Evolutionary conservation across 2,329 filamentous ascomycete species (phyloP).

Genomic region (Nectriaceae sp.): DNA sequence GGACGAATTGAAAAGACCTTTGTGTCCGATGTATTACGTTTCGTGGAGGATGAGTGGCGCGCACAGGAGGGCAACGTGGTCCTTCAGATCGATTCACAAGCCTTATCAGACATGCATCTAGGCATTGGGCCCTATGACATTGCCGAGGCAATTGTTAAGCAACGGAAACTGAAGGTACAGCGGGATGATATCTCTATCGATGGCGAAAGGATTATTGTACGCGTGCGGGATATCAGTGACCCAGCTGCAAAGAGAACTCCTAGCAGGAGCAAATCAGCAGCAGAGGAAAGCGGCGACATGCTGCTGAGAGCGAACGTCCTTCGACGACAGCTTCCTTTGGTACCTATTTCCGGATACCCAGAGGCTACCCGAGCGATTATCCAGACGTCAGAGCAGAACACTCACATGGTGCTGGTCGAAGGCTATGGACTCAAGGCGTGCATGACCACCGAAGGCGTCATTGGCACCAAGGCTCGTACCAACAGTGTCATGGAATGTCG

Average conservation of each 20-base stretch:
- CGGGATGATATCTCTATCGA: slow-evolving; percentile 63
- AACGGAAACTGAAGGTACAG: slow-evolving; percentile 81
- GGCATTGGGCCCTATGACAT: slow-evolving; percentile 77
- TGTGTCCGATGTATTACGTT: slow-evolving; percentile 76
- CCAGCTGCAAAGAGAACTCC: slow-evolving; percentile 47
- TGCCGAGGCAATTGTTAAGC: slow-evolving; percentile 71
- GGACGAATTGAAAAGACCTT: slow-evolving; percentile 94
- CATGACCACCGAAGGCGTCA: slow-evolving; percentile 91
- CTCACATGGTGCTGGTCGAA: slow-evolving; percentile 82
- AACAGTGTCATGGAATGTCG: slow-evolving; percentile 91
- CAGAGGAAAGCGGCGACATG: slow-evolving; percentile 48
- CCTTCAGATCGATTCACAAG: slow-evolving; percentile 78
- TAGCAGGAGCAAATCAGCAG: slow-evolving; percentile 46
- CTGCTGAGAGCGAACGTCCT: slow-evolving; percentile 82
- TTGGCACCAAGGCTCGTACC: slow-evolving; percentile 71
- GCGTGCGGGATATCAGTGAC: slow-evolving; percentile 61
- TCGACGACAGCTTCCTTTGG: slow-evolving; percentile 75
- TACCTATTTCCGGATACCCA: slow-evolving; percentile 89
- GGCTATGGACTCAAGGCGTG: slow-evolving; percentile 88
- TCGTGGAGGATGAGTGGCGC: slow-evolving; percentile 89
- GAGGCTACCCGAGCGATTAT: slow-evolving; percentile 87
- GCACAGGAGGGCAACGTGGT: slow-evolving; percentile 73
- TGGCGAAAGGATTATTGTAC: slow-evolving; percentile 69
- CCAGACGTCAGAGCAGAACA: slow-evolving; percentile 71
- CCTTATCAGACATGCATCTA: slow-evolving; percentile 78